Evolutionary conservation across 1,139 yeast species (phyloP), one percentile per base, ranked within the genome.

Genomic region (Geotrichum phurueaensis): DNA sequence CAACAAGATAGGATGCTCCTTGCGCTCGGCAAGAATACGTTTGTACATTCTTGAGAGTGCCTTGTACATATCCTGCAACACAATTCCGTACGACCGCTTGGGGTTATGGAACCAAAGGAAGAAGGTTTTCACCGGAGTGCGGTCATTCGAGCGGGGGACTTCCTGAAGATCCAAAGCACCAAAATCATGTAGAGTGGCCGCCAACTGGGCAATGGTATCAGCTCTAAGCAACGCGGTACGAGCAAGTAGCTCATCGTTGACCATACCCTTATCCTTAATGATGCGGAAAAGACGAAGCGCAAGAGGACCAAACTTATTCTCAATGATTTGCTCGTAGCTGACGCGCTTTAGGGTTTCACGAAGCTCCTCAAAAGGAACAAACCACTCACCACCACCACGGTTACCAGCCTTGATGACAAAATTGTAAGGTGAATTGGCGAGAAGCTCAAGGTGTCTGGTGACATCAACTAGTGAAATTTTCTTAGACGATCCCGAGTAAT

Each of bases 41-140:
- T 79, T 79, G 61, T 88, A 74, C 22, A 85, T 73, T 63, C 84
- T 83, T 1, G 88, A 88, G 82, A 91, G 85, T 62, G 85, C 83
- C 78, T 84, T 84, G 65, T 87, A 80, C 45, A 85, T 69, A 61
- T 81, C 81, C 62, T 85, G 84, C 57, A 78, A 76, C 66, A 85
- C 69, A 45, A 80, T 77, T 39, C 76, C 73, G 63, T 79, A 79
- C 2, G 84, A 81, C 59, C 81, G 79, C 36, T 71, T 72, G n/a
- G 82, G 79, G 59, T 84, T 84, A 67, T 86, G 88, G 71, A 90
- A 82, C 80, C 90, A 94, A 54, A 94, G 80, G 70, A 84, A 94
- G 54, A 87, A 87, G 0, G 97, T 87, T 67, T 96, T 84, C 51
- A 90, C 85, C 0, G 98, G 97, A 1, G 96, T 94, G 65, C 99